phyloP scores from a whole-genome alignment of 129 eudicot genomes.

The Flaveria ramosissima region DNA sequence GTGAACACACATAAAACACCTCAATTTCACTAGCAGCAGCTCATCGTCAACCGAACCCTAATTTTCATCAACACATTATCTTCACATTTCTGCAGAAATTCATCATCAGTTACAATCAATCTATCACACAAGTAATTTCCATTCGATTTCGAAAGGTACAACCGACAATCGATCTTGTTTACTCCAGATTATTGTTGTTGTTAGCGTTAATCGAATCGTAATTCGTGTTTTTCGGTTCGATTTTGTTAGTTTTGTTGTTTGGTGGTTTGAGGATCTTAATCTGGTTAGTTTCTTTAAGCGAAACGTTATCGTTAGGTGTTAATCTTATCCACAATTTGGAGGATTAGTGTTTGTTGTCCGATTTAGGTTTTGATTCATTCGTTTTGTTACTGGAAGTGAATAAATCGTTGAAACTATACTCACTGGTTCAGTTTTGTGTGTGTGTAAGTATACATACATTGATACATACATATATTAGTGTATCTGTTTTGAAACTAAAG shows the following conservation, averaged over 20 bases:
- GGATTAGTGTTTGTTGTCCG: background rate
- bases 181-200: slow-evolving; percentile 14
- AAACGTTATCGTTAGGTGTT: slow-evolving; percentile 8
- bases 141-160: slow-evolving; percentile 24
- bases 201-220: slow-evolving; percentile 20
- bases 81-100: slow-evolving; percentile 3
- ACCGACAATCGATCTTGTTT: slow-evolving; percentile 25
- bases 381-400: slow-evolving; percentile 1
- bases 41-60: slow-evolving; percentile 39
- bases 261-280: slow-evolving; percentile 24
- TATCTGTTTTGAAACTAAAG: slow-evolving; percentile 18
- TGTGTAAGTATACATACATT: slow-evolving; percentile 24
- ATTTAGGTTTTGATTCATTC: slow-evolving; percentile 5
- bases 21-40: slow-evolving; percentile 32
- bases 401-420: slow-evolving; percentile 4
- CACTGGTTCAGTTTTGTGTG: slow-evolving; percentile 36
- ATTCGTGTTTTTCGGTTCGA: slow-evolving; percentile 5
- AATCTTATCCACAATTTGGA: slow-evolving; percentile 25
- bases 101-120: slow-evolving; percentile 2
- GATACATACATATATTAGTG: slow-evolving; percentile 17
- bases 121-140: slow-evolving; percentile 11
- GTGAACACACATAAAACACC: slow-evolving; percentile 27
- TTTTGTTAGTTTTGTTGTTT: slow-evolving; percentile 28
- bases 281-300: slow-evolving; percentile 13
- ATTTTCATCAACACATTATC: slow-evolving; percentile 14